A percentile compares a stretch with the other conserved stretches of the same genome.
phyloP scores from a whole-genome alignment of 1,284 basidiomycete genomes.

The Microbotryum saponariae region DNA sequence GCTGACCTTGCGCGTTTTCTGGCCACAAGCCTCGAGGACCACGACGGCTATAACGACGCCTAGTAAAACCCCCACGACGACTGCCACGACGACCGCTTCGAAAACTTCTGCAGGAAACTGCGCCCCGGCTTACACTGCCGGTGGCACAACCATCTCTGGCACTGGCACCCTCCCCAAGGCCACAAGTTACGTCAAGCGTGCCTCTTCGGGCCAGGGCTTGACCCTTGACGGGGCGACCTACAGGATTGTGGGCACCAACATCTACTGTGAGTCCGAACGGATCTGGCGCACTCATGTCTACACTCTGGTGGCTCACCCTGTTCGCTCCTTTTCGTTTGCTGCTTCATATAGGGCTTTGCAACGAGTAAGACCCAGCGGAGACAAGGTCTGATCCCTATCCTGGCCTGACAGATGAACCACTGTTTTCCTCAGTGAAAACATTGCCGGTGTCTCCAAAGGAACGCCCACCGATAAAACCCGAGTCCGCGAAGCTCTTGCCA shows the following conservation, averaged over 20 bases:
- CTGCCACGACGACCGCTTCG: too few species aligned
- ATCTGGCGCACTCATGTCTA: too few species aligned
- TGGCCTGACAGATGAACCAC: too few species aligned
- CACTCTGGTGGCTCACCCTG: background rate
- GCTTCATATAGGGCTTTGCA: slow-evolving; percentile 11
- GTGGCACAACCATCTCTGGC: slow-evolving; percentile 9
- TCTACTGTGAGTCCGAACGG: slow-evolving; percentile 2
- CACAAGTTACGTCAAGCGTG: slow-evolving; percentile 12
- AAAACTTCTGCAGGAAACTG: background rate
- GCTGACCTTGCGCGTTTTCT: too few species aligned
- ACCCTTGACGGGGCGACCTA: slow-evolving; percentile 5
- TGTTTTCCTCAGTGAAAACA: background rate
- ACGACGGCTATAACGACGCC: too few species aligned
- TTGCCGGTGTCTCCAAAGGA: slow-evolving; percentile 4
- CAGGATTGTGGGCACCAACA: slow-evolving; percentile 24
- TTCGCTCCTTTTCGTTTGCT: background rate
- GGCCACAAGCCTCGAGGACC: too few species aligned
- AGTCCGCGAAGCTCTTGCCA: slow-evolving; percentile 22
- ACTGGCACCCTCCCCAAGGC: slow-evolving; percentile 20
- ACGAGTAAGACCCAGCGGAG: slow-evolving; percentile 4
- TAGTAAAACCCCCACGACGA: too few species aligned
- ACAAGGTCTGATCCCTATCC: too few species aligned
- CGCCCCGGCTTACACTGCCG: slow-evolving; percentile 8
- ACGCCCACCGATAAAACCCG: slow-evolving; percentile 23
- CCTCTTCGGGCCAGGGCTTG: background rate